Base-by-base conservation (phyloP, 78 protist genomes). In the Dictyostelium brefeldianum region DNA sequence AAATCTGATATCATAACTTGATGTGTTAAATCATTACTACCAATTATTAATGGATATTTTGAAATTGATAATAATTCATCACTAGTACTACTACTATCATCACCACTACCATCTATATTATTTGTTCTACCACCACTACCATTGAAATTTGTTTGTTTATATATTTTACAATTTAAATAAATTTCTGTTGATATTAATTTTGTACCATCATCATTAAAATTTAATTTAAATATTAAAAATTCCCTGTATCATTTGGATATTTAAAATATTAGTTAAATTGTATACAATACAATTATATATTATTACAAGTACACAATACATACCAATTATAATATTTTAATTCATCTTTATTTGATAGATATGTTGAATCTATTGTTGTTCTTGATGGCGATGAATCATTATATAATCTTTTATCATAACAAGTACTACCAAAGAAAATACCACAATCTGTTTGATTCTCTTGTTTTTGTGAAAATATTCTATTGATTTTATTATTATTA, bases 311-410 rank as follows among this genome's bases (percentile, higher is more conserved):
- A n/a, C n/a, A n/a, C n/a, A n/a, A n/a, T n/a, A n/a, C 17, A 20
- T 59, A 59, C 69, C 71, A 62, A 62, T 62, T 15, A 62, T n/a
- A 62, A 62, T 62, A 62, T 62, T 62, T 62, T 62, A 62, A 62
- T 62, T 62, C 71, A 62, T 62, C 71, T 62, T 62, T 62, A 62
- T 27, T 62, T 62, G 14, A 10, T 22, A 22, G 10, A 62, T 62
- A 27, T 22, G 25, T 25, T 62, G 71, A 62, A 11, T 62, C 12
- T n/a, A 62, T 25, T 7, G 36, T 10, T 7, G 71, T 62, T 62
- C 71, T 62, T 22, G 9, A 22, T 25, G 46, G 41, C 10, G 71
- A 22, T 25, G 29, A 25, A 62, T 25, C 41, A 25, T 62, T 62
- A 14, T 62, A 62, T 62, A 62, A 62, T 62, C 71, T 27, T 27